Base-by-base conservation (phyloP, 2,329 filamentous ascomycete genomes). In the Curvularia hawaiiensis region DNA sequence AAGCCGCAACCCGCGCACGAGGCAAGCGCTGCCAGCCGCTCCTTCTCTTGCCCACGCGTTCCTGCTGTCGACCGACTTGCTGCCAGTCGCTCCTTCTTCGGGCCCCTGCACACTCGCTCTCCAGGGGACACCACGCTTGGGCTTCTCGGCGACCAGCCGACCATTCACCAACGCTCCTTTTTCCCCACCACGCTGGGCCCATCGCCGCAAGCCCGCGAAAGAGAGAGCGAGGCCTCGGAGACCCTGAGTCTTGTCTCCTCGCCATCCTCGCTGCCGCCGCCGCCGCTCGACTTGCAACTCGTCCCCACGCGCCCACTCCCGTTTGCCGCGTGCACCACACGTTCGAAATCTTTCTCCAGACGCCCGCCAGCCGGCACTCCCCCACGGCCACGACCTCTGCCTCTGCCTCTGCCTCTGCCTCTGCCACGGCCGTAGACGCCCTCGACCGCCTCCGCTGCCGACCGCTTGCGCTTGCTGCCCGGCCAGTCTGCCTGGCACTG, bases 181-280 rank as follows among this genome's bases (percentile, higher is more conserved):
- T 54, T 46, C 56, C 51, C 56, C 56, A 58, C 56, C 48, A 52
- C 56, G 43, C 48, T 28, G 46, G 46, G 18, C 56, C 38, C 38
- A 44, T 35, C 35, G 44, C 40, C 11, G 26, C 26, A 18, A n/a
- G 44, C 26, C 51, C 43, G 38, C 52, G 28, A 38, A 43, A 31
- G 33, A 30, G 44, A 26, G 35, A 20, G 44, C 44, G 44, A 46
- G 44, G n/a, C 44, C 44, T 31, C 45, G 4, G 35, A 58, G 46
- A 58, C 51, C 24, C 56, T 45, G 55, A 45, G 44, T 41, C 26
- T 7, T 28, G 26, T 28, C 26, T 31, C 39, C 35, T 44, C 38
- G 22, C 50, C 50, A 49, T 48, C 45, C 47, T 28, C 12, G 18
- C 48, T 35, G 33, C 24, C 14, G 40, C 11, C 10, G 30, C 30